Evolutionary conservation across 805 yeast species (phyloP), one percentile per base, ranked within the genome.

Genomic region (Hanseniaspora lindneri): DNA sequence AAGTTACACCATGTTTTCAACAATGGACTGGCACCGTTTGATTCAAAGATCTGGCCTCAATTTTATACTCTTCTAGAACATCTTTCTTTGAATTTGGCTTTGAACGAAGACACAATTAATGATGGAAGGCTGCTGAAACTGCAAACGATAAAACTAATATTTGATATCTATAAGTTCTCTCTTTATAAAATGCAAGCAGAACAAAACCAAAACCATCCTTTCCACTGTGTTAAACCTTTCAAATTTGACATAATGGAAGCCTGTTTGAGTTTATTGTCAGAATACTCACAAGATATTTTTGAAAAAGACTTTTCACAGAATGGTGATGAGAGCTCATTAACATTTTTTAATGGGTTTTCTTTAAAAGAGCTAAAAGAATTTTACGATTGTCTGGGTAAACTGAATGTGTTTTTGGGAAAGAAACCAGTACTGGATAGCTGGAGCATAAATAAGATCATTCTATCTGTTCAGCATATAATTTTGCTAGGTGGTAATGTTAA

Each of bases 361-460:
- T 14, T 16, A 24, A 3, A 20, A 24, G 41, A 37, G 13, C 9
- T 59, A 20, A 35, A 50, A 7, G 53, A 54, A 17, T 39, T 65
- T 3, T 51, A 58, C 5, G 35, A 20, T 1, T 61, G 54, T 16
- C 41, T 57, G 11, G 29, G 16, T 7, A 32, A 28, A 9, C 16
- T 44, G 3, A 44, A 19, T 56, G 60, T 8, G 54, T 55, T 36
- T 44, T 70, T 41, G 21, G 5, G 14, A 20, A 3, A 24, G 13
- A 20, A 30, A 3, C 39, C 37, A 2, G 16, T 37, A 4, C n/a
- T 49, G 35, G 75, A 76, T 47, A 88, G 81, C 34, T 67, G 64
- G 2, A 56, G 72, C 0, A 57, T 80, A 9, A 77, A 86, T 0
- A 74, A 72, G 52, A 55, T 83, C 25, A 84, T 80, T 52, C 81